These are phyloP conservation scores for Musa itinerans DNA, from an alignment of 176 grass and related monocot species.

Conservation along the genomic window DNA sequence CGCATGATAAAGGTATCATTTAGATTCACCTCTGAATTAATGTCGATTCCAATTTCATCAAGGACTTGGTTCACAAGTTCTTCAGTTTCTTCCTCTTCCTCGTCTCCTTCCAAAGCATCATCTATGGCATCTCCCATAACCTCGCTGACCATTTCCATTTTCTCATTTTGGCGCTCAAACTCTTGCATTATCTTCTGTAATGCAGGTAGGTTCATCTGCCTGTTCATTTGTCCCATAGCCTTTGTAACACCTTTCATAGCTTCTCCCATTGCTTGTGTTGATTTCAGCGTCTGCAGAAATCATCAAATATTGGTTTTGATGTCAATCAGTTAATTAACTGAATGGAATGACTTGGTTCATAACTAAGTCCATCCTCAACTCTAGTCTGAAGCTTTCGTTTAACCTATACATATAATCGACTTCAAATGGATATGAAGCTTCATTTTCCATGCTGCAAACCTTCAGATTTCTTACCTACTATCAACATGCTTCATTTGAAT, in stretches of 20 bases:
- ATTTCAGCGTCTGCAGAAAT: constrained; percentile 11
- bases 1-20: not conserved
- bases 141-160: constrained; percentile 34
- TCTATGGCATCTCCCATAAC: constrained; percentile 69
- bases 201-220: constrained; percentile 18
- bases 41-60: constrained; percentile 67
- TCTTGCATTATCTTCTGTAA: constrained; percentile 20
- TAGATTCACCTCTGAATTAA: constrained; percentile 56
- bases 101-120: constrained; percentile 63
- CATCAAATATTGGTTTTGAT: no score
- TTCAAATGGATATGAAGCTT: no score
- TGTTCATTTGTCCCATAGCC: constrained; percentile 16
- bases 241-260: constrained; percentile 19
- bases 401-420: no score
- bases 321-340: no score
- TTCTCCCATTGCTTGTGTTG: constrained; percentile 15
- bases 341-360: no score
- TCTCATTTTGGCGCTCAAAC: constrained; percentile 16
- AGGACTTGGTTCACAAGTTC: constrained; percentile 70
- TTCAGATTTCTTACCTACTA: no score
- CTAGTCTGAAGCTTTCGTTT: no score
- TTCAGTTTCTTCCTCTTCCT: constrained; percentile 82
- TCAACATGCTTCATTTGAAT: no score
- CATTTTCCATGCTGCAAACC: no score
- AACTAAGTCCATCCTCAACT: no score